Base-by-base conservation (phyloP, 768 basidiomycete genomes). In the Kwoniella mangroviensis region DNA sequence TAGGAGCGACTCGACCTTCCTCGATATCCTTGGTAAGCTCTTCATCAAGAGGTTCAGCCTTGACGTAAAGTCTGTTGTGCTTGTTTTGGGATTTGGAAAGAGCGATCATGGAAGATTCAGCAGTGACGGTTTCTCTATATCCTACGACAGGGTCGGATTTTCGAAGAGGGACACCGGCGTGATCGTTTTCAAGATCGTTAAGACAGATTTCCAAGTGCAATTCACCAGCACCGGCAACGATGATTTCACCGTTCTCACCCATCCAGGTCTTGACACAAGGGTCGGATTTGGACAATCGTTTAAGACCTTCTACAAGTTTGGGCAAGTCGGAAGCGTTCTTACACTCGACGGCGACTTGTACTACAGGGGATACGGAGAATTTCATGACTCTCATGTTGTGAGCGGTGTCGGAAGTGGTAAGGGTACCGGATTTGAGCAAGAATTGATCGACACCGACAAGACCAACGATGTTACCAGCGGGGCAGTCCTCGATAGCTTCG, bases 311-410 rank as follows among this genome's bases (percentile, higher is more conserved):
- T 72, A 98, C 97, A 75, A 99, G 92, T 87, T 99, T 99, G 82
- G 97, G 97, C 57, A 99, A 88, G 88, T 99, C 97, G 69, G 93
- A 89, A 68, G 97, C 94, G 85, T 98, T 99, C 91, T 98, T 98
- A 85, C 98, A 97, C 85, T 99, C 97, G 78, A 99, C 97, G 75
- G 97, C 93, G 81, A 98, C 94, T 84, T 90, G 97, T 55, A 99
- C 97, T 83, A 99, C 97, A 77, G 97, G 97, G 40, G 97, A 98
- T 67, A 99, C 97, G 84, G 95, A 98, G 89, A 98, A 98, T 86
- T 92, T 93, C 97, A 99, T 99, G 85, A 99, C 94, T 87, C 87
- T 93, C 94, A 99, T 97, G 88, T 99, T 99, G 88, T 99, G 97
- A 62, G 97, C 97, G 63, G 94, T 97, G 86, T 98, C 97, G 59